Conservation (phyloP, 108 stramenopile species). For the Bacterosira constricta region DNA sequence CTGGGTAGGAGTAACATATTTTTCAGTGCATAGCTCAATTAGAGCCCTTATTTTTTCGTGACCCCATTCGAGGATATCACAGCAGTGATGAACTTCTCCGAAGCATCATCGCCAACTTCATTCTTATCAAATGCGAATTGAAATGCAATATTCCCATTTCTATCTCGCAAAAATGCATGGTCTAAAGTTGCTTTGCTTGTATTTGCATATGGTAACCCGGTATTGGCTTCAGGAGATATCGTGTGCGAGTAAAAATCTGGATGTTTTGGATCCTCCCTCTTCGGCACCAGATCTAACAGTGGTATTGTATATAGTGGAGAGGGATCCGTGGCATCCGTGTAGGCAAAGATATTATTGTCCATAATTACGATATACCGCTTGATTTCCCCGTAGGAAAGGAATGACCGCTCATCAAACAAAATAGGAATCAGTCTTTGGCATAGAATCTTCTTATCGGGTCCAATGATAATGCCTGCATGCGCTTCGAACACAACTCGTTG, state of each 20-base stretch:
- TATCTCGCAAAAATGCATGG: conserved; percentile 57
- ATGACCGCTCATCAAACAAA: conserved; percentile 61
- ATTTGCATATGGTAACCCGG: conserved; percentile 25
- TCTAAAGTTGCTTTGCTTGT: conserved; percentile 31
- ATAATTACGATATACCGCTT: conserved; percentile 55
- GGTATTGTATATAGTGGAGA: conserved; percentile 66
- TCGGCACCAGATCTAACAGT: conserved; percentile 26
- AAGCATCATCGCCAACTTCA: conserved; percentile 9
- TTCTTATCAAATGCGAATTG: conserved; percentile 71
- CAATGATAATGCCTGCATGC: conserved; percentile 53
- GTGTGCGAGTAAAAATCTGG: conserved; percentile 60
- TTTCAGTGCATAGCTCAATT: background rate
- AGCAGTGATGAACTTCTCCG: conserved; percentile 4
- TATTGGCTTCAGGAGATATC: conserved; percentile 51
- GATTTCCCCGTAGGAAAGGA: conserved; percentile 70
- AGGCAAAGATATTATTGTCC: conserved; percentile 54
- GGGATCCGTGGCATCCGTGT: conserved; percentile 54
- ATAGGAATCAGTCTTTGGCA: conserved; percentile 42
- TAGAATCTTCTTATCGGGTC: conserved; percentile 51
- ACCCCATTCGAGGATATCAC: background rate
- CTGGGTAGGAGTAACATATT: too few relatives aligned
- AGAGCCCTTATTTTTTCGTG: background rate
- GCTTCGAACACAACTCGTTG: conserved; percentile 55
- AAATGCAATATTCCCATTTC: conserved; percentile 49
- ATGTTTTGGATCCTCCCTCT: conserved; percentile 61